phyloP scores from a whole-genome alignment of 139 green algal species.

The Ostreobium quekettii region DNA sequence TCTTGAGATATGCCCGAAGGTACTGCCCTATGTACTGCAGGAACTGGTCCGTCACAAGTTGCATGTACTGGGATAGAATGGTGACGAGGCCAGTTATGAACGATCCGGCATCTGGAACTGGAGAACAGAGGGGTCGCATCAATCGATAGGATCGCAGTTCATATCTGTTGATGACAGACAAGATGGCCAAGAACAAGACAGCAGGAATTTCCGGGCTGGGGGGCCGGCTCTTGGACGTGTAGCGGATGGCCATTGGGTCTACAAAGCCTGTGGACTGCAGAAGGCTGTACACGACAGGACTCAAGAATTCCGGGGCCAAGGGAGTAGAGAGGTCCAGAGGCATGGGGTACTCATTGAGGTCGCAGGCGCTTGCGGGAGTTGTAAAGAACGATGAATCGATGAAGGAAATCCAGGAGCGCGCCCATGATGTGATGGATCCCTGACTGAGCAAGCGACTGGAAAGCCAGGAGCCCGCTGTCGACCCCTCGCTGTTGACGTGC shows the following conservation, averaged over 20 bases:
- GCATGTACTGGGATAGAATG: slow-evolving; percentile 2
- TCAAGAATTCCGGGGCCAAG: neutral
- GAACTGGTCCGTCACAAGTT: slow-evolving; percentile 5
- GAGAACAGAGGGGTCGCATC: slow-evolving; percentile 11
- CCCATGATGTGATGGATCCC: no score
- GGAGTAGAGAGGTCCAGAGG: neutral
- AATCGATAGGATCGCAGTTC: slow-evolving; percentile 7
- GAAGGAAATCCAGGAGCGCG: neutral
- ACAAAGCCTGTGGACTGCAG: slow-evolving; percentile 11
- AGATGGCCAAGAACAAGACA: slow-evolving; percentile 5
- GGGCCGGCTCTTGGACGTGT: neutral
- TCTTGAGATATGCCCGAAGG: slow-evolving; percentile 8
- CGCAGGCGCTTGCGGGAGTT: neutral
- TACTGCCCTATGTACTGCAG: slow-evolving; percentile 7
- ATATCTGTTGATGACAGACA: slow-evolving; percentile 9
- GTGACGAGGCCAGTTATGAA: slow-evolving; percentile 10
- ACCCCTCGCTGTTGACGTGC: no score
- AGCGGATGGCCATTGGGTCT: neutral
- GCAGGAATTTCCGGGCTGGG: neutral
- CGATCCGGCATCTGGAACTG: slow-evolving; percentile 1
- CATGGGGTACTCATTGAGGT: neutral
- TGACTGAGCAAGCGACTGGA: no score
- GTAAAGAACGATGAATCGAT: neutral
- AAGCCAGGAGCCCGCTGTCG: no score
- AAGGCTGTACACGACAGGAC: slow-evolving; percentile 1